Evolutionary conservation across 495 filamentous ascomycete species (phyloP), one percentile per base, ranked within the genome.

Genomic region (Tuber melanosporum): DNA sequence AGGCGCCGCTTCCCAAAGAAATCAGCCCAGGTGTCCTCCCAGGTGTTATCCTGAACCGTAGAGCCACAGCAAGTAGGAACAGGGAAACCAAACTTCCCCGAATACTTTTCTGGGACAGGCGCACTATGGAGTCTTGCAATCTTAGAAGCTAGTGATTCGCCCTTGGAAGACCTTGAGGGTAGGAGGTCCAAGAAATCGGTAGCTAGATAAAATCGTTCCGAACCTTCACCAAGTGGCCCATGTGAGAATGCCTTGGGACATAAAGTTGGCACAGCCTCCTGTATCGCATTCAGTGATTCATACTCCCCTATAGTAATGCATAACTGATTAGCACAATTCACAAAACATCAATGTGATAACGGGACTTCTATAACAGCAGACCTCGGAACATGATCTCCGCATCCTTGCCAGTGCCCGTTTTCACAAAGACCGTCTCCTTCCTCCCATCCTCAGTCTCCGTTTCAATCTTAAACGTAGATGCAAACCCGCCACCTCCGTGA

Each of bases 41-140:
- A 94, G 3, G 82, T 82, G 82, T 97, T 98, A 32, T 92, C 87
- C 85, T 97, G 94, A 72, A 86, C 87, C 32, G 93, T 94, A 71
- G 92, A 88, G 3, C 95, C 94, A 84, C 94, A 97, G 85, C 91
- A 97, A 0, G 91, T 97, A 5, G 92, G 86, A 1, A 91, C 91
- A 1, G 91, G 91, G 83, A 97, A 97, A 12, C 95, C 94, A 77
- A 93, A 97, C 83, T 88, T 84, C 0, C 89, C 88, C 1, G 87
- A 84, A 79, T 88, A 89, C 26, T 89, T 89, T 22, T 85, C 83
- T 73, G 91, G 91, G 19, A 92, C 91, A 0, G 92, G 90, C 3
- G 91, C 94, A 36, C 88, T 90, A 84, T 98, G 94, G 52, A 97
- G 85, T 82, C 88, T 90, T 0, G 92, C 95, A 22, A 98, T 86